phyloP scores from a whole-genome alignment of 371 early-diverging fungal species.

The Mucor irregularis region DNA sequence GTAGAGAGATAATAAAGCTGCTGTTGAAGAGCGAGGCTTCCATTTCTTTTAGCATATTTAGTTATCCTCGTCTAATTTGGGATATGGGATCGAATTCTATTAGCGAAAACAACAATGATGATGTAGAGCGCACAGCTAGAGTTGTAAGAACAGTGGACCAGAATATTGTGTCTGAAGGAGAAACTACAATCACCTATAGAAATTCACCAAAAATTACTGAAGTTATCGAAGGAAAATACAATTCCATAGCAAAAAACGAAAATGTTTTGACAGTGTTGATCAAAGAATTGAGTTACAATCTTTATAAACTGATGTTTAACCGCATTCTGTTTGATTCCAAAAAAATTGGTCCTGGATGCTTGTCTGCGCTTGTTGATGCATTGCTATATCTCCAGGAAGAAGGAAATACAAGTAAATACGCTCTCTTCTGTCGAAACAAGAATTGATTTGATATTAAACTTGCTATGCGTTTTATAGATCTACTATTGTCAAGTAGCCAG shows the following conservation, averaged over 20 bases:
- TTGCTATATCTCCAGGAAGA: conserved; percentile 5
- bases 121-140: no score
- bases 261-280: conserved; percentile 9
- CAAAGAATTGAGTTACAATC: conserved; percentile 1
- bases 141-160: neutral
- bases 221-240: neutral
- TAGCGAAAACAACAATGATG: neutral
- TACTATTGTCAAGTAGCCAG: conserved; percentile 2
- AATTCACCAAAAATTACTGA: neutral
- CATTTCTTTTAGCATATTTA: conserved; percentile 8
- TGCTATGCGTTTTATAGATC: conserved; percentile 1
- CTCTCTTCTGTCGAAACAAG: neutral
- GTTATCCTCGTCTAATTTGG: conserved; percentile 1
- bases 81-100: neutral
- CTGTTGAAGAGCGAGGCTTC: neutral
- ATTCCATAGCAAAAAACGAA: neutral
- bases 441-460: neutral
- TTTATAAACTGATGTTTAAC: conserved; percentile 11
- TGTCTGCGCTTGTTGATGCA: conserved; percentile 4
- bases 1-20: neutral
- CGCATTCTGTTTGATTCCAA: conserved; percentile 6
- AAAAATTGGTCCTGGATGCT: conserved; percentile 1
- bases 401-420: conserved; percentile 3
- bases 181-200: neutral
- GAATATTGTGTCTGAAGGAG: neutral